These are phyloP conservation scores for Leishmania amazonensis DNA, from an alignment of 208 protist genomes.

Conservation along the genomic window DNA sequence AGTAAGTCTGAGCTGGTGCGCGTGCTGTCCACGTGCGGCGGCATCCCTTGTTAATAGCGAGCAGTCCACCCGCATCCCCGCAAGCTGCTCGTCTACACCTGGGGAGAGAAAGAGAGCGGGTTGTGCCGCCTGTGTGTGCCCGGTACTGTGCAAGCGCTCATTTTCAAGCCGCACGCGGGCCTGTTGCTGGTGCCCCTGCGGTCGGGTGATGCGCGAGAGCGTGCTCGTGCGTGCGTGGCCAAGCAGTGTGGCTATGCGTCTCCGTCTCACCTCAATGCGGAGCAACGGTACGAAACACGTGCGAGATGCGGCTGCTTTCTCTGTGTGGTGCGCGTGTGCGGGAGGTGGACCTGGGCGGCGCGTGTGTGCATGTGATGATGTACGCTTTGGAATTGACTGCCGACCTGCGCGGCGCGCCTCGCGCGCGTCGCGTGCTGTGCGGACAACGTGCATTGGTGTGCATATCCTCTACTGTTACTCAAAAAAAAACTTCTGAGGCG, in stretches of 20 bases:
- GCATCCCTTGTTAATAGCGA: constrained; percentile 42
- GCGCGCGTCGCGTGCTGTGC: constrained; percentile 9
- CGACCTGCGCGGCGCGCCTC: constrained; percentile 16
- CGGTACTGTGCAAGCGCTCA: constrained; percentile 22
- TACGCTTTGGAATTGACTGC: constrained; percentile 30
- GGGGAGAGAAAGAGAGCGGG: constrained; percentile 6
- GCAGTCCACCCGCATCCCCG: constrained; percentile 33
- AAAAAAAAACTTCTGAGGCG: constrained; percentile 12
- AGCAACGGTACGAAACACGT: constrained; percentile 38
- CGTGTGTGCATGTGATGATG: constrained; percentile 47
- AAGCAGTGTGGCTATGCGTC: constrained; percentile 31
- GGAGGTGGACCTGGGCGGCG: constrained; percentile 54
- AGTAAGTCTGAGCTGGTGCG: constrained; percentile 60
- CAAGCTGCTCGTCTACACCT: constrained; percentile 54
- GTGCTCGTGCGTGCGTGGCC: background rate
- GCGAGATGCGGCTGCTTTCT: constrained; percentile 12
- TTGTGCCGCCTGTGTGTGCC: constrained; percentile 1
- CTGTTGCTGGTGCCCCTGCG: constrained; percentile 24
- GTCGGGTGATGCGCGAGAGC: constrained; percentile 23
- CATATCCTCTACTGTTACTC: constrained; percentile 31
- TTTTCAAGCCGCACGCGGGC: constrained; percentile 33
- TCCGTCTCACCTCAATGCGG: constrained; percentile 14
- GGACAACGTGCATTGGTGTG: constrained; percentile 34
- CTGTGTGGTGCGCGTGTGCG: constrained; percentile 15
- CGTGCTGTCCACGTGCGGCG: constrained; percentile 37